Evolutionary conservation across 2,329 filamentous ascomycete genomes (phyloP), one percentile per base, ranked within the genome.

Genomic region (Microdochium trichocladiopsis): DNA sequence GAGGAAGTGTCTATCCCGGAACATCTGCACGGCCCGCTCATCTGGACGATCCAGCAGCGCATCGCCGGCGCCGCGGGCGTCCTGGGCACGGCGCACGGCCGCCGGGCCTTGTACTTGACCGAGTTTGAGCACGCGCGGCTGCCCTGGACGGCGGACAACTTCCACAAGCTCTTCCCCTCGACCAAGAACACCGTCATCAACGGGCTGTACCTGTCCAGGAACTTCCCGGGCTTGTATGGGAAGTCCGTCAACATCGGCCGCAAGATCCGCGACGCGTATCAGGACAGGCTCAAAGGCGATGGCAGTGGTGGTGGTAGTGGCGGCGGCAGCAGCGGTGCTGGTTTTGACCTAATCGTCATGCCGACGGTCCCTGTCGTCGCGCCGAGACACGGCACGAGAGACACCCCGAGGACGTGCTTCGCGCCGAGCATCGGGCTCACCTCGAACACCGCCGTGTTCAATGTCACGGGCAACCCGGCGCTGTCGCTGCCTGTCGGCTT

Each of bases 171-270:
- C 1, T 79, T 78, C 58, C 73, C 69, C 14, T 73, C 75, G 0
- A 80, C 77, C 0, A 80, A 79, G 55, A 80, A 80, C 56, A 77
- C 77, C 3, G 72, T 78, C 48, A 71, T 80, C 48, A 78, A 79
- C 49, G 77, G 76, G 0, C 58, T 75, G 0, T 79, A 79, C 50
- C 66, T 77, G 0, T 58, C 65, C 33, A 62, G 73, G 10, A 60
- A 63, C 2, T 75, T 77, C 52, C 77, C 75, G 0, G 63, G 68
- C 1, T 60, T 79, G 0, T 73, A 77, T 41, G 69, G 69, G n/a
- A 77, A 77, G 57, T 68, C 74, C 0, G 68, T 73, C n/a, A 79
- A 79, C 57, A 65, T 78, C 1, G 69, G 70, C 0, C 68, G 73
- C 4, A 67, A 72, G 52, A 66, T 79, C 10, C 64, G 70, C n/a